These are phyloP conservation scores for Mortierella sp. DNA, from an alignment of 371 early-diverging fungal species.

Conservation along the genomic window DNA sequence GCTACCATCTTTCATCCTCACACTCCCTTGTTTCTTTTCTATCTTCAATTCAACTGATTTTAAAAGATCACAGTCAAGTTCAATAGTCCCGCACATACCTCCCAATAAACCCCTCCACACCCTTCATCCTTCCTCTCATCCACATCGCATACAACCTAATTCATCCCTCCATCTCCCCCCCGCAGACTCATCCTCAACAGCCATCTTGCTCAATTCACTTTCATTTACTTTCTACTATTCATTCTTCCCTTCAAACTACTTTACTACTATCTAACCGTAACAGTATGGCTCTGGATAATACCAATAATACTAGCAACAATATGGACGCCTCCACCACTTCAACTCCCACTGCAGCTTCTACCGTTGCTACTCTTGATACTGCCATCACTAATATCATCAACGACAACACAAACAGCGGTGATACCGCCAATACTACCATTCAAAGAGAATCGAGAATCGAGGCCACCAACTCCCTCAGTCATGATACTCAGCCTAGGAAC, in stretches of 20 bases:
- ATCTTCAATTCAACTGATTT: too few relatives aligned
- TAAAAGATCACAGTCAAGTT: too few relatives aligned
- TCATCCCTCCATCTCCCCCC: neutral
- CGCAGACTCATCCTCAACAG: too few relatives aligned
- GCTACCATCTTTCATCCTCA: too few relatives aligned
- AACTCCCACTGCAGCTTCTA: neutral
- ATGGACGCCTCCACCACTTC: neutral
- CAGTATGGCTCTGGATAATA: neutral
- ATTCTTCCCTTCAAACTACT: neutral
- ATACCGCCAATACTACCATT: neutral
- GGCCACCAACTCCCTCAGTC: neutral
- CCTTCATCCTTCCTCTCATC: too few relatives aligned
- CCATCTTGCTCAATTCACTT: neutral
- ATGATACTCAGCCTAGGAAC: slow-evolving; percentile 15
- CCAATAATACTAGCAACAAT: neutral
- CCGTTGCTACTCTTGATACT: neutral
- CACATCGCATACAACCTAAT: neutral
- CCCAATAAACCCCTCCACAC: too few relatives aligned
- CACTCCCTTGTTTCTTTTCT: too few relatives aligned
- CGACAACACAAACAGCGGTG: neutral
- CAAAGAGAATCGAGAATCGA: slow-evolving; percentile 5
- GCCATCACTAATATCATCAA: neutral
- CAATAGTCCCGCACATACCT: too few relatives aligned
- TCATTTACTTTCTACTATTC: neutral
- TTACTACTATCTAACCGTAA: neutral